phyloP scores from a whole-genome alignment of 2,329 filamentous ascomycete species.

The Chrysosporium keratinophilum region DNA sequence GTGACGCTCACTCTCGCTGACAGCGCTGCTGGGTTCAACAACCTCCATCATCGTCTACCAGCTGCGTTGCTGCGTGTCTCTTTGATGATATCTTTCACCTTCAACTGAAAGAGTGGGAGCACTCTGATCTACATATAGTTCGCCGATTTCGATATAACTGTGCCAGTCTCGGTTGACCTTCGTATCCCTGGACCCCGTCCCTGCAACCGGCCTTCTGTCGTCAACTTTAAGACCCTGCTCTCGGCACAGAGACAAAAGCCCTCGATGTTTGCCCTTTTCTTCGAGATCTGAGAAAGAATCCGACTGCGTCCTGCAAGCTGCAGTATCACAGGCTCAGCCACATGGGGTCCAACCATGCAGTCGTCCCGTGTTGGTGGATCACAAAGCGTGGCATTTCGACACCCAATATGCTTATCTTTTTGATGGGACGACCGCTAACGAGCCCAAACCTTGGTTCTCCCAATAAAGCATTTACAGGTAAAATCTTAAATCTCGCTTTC shows the following conservation, averaged over 20 bases:
- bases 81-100: too few relatives aligned
- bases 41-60: too few relatives aligned
- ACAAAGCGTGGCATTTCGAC: constrained; percentile 10
- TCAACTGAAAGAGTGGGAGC: too few relatives aligned
- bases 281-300: neutral
- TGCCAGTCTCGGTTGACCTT: too few relatives aligned
- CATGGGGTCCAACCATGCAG: constrained; percentile 10
- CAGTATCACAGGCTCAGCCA: constrained; percentile 10
- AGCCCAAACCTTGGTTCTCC: constrained; percentile 4
- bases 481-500: constrained; percentile 3
- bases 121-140: too few relatives aligned
- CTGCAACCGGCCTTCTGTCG: too few relatives aligned
- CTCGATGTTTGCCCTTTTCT: neutral
- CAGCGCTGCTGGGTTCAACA: too few relatives aligned
- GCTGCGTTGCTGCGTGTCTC: too few relatives aligned
- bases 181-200: too few relatives aligned
- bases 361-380: constrained; percentile 12
- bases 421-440: neutral
- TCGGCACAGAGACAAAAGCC: neutral
- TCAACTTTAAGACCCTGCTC: too few relatives aligned
- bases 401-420: constrained; percentile 8
- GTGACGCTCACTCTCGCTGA: too few relatives aligned
- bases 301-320: neutral
- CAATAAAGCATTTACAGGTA: neutral
- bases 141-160: too few relatives aligned